A percentile compares a stretch with the other conserved stretches of the same genome.
Conservation (phyloP, 2,329 filamentous ascomycete genomes). For the Botrytis deweyae region DNA sequence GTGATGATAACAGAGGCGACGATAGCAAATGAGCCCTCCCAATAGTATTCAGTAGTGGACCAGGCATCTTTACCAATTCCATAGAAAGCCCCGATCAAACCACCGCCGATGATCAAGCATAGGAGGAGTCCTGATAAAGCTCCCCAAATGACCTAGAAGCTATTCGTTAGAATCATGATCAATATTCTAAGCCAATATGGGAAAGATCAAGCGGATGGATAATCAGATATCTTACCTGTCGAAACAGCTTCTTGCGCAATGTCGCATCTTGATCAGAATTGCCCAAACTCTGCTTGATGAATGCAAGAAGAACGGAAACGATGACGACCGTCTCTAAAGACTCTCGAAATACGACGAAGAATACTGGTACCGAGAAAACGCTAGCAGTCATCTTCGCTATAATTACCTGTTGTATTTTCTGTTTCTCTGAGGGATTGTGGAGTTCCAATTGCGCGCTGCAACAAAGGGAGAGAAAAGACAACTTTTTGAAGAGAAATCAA, state of each 20-base stretch:
- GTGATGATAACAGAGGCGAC: conserved; percentile 79
- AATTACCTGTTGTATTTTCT: too few species aligned
- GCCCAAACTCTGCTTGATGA: conserved; percentile 76
- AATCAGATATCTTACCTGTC: conserved; percentile 46
- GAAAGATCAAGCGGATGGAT: not conserved
- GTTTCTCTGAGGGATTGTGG: not conserved
- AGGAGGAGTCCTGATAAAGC: conserved; percentile 52
- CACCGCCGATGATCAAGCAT: conserved; percentile 58
- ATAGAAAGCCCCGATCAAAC: conserved; percentile 65
- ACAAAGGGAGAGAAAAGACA: not conserved
- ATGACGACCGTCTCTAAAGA: conserved; percentile 80
- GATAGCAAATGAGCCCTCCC: conserved; percentile 77
- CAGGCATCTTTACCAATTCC: conserved; percentile 65
- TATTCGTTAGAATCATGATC: not conserved
- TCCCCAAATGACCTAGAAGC: conserved; percentile 56
- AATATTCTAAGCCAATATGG: not conserved
- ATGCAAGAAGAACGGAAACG: conserved; percentile 81
- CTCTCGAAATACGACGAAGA: conserved; percentile 90
- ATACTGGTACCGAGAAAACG: conserved; percentile 77
- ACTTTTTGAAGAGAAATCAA: not conserved
- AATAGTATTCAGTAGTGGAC: conserved; percentile 68
- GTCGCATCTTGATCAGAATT: conserved; percentile 59
- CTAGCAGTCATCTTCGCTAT: conserved; percentile 55
- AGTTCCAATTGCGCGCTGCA: not conserved
- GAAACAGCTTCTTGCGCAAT: conserved; percentile 66